Evolutionary conservation across 2,329 filamentous ascomycete species (phyloP).

Genomic region (Dothideomycetidae sp.): DNA sequence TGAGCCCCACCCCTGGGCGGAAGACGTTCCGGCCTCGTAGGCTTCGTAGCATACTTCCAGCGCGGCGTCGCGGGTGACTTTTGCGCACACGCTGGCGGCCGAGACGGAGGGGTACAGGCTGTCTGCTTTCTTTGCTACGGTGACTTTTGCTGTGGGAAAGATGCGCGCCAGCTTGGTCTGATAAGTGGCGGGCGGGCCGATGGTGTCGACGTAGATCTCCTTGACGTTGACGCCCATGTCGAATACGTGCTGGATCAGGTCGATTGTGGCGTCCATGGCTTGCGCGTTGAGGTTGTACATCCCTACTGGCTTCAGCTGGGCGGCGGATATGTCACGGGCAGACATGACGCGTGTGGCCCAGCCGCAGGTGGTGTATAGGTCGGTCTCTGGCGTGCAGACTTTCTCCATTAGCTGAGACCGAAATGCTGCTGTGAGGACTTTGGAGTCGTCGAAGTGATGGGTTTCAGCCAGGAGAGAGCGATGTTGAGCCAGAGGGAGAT

Average conservation of each 20-base stretch:
- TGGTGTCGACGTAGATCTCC: slow-evolving; percentile 91
- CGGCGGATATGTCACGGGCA: slow-evolving; percentile 65
- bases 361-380: slow-evolving; percentile 52
- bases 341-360: slow-evolving; percentile 76
- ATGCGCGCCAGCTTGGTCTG: slow-evolving; percentile 70
- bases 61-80: slow-evolving; percentile 85
- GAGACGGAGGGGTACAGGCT: slow-evolving; percentile 84
- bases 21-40: slow-evolving; percentile 24
- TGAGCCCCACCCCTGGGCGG: slow-evolving; percentile 58
- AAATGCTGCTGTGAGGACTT: slow-evolving; percentile 69
- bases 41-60: slow-evolving; percentile 62
- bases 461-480: slow-evolving; percentile 61
- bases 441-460: slow-evolving; percentile 90
- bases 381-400: slow-evolving; percentile 51
- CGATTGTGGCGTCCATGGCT: slow-evolving; percentile 81
- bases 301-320: slow-evolving; percentile 52
- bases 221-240: slow-evolving; percentile 64
- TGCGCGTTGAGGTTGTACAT: slow-evolving; percentile 91
- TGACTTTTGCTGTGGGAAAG: slow-evolving; percentile 53
- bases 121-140: slow-evolving; percentile 62
- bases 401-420: slow-evolving; percentile 57
- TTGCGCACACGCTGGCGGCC: slow-evolving; percentile 86
- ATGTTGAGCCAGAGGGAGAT: slow-evolving; percentile 49
- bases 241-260: slow-evolving; percentile 64
- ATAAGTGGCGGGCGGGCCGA: slow-evolving; percentile 69